Evolutionary conservation across 805 yeast species (phyloP).

Genomic region (Myxozyma neglecta): DNA sequence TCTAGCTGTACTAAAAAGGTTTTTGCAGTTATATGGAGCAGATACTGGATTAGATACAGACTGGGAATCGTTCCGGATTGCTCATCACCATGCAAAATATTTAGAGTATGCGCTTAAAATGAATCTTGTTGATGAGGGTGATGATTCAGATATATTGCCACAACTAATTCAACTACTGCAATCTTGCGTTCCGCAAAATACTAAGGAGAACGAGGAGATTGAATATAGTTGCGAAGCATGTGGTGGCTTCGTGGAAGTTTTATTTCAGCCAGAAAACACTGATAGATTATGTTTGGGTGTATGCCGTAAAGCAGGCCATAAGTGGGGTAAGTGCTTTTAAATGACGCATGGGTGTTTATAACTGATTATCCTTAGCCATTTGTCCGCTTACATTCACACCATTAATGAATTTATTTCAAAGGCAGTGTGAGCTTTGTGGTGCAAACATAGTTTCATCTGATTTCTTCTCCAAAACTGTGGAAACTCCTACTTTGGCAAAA

Average conservation of each 20-base stretch:
- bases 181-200: not conserved
- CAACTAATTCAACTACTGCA: not conserved
- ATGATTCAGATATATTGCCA: not conserved
- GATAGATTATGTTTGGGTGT: not conserved
- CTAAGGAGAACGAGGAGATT: not conserved
- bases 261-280: not conserved
- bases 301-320: constrained; percentile 16
- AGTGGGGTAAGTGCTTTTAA: constrained; percentile 17
- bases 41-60: not conserved
- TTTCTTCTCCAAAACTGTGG: not conserved
- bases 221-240: constrained; percentile 25
- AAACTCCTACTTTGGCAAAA: not conserved
- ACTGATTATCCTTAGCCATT: not conserved
- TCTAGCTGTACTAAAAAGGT: not conserved
- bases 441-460: not conserved
- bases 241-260: constrained; percentile 14
- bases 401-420: constrained; percentile 23
- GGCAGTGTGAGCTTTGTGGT: constrained; percentile 19
- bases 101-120: not conserved
- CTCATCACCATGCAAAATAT: not conserved
- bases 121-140: not conserved
- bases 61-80: not conserved
- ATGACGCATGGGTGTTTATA: not conserved
- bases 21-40: not conserved
- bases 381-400: constrained; percentile 28